Percentiles rank a stretch among this genome's conserved stretches.
Conservation (phyloP, 2,329 filamentous ascomycete genomes). For the Hortaea werneckii region DNA sequence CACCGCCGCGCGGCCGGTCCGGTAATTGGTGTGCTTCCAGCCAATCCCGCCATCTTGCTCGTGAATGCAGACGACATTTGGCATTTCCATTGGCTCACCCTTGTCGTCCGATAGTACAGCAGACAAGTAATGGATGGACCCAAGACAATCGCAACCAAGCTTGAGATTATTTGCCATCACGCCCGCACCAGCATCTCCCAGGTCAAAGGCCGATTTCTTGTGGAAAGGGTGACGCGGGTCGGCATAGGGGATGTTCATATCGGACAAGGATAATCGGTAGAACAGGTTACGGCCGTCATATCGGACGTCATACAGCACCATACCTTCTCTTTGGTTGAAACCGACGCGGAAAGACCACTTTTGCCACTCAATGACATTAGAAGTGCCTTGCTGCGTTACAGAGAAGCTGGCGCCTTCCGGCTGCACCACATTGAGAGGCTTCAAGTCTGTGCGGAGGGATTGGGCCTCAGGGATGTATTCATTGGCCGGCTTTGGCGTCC, state of each 20-base stretch:
- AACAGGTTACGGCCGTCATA: conserved; percentile 48
- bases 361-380: conserved; percentile 48
- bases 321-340: conserved; percentile 54
- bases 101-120: conserved; percentile 48
- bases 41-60: conserved; percentile 61
- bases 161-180: conserved; percentile 52
- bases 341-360: conserved; percentile 54
- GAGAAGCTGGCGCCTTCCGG: conserved; percentile 58
- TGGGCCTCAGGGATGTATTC: conserved; percentile 55
- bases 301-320: conserved; percentile 56
- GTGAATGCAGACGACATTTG: conserved; percentile 61
- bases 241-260: conserved; percentile 55
- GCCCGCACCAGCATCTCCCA: conserved; percentile 56
- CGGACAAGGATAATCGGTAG: conserved; percentile 55
- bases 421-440: conserved; percentile 64
- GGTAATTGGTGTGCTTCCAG: conserved; percentile 63
- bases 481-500: conserved; percentile 48
- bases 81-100: conserved; percentile 46
- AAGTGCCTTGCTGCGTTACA: conserved; percentile 41
- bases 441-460: conserved; percentile 37
- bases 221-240: conserved; percentile 59
- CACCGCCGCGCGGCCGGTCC: conserved; percentile 52
- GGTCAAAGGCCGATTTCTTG: conserved; percentile 60
- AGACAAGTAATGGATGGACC: conserved; percentile 58
- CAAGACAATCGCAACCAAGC: conserved; percentile 60